Evolutionary conservation across 352 stramenopile species (phyloP).

Genomic region (Globisporangium echinulatum): DNA sequence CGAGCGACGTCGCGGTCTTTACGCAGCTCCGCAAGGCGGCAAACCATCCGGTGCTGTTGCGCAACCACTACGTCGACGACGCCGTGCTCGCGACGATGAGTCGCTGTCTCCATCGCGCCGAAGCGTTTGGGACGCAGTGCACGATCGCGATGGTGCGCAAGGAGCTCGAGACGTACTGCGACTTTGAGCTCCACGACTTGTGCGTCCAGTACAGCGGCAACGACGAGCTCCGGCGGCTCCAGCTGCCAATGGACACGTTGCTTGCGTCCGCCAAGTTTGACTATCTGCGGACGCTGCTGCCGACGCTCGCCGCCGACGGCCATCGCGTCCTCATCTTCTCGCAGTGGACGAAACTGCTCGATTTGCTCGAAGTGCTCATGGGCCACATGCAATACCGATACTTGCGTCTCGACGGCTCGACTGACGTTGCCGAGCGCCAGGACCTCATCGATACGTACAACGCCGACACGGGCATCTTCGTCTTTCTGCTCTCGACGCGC

Average conservation of each 20-base stretch:
- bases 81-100: conserved; percentile 80
- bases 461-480: conserved; percentile 90
- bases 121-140: conserved; percentile 84
- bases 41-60: conserved; percentile 95
- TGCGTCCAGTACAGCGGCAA: conserved; percentile 85
- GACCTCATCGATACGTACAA: conserved; percentile 83
- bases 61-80: conserved; percentile 68
- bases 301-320: conserved; percentile 75
- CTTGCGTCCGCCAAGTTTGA: conserved; percentile 94
- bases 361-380: conserved; percentile 91
- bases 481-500: conserved; percentile 96
- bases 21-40: conserved; percentile 95
- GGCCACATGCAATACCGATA: conserved; percentile 68
- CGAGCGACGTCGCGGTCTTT: conserved; percentile 80
- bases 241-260: conserved; percentile 84
- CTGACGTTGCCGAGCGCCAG: conserved; percentile 67
- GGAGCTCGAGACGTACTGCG: conserved; percentile 91
- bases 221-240: conserved; percentile 75
- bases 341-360: conserved; percentile 93
- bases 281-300: conserved; percentile 84
- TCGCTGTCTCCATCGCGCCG: conserved; percentile 64
- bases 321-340: conserved; percentile 97
- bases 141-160: conserved; percentile 81
- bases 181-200: conserved; percentile 95
- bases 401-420: conserved; percentile 74